phyloP scores from a whole-genome alignment of 257 asterid species.

The Anisodus acutangulus region DNA sequence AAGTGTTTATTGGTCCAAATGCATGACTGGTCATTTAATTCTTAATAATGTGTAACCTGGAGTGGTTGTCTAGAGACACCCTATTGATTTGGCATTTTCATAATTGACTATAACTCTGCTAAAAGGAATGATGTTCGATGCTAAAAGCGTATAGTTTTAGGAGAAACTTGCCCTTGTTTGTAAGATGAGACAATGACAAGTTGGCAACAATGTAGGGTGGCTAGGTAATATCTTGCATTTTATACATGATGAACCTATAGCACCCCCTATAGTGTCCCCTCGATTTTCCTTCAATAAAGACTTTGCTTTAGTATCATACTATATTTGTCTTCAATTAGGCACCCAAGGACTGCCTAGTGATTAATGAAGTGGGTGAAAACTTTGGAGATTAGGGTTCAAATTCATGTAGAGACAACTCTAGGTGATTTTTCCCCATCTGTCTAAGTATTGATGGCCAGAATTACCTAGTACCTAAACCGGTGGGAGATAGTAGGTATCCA shows the following conservation, averaged over 20 bases:
- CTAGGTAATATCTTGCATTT: constrained; percentile 15
- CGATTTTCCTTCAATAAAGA: constrained; percentile 21
- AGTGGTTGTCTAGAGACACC: neutral
- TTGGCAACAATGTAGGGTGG: neutral
- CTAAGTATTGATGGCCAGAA: neutral
- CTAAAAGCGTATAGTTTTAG: neutral
- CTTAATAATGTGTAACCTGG: neutral
- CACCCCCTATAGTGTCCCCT: neutral
- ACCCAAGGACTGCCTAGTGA: neutral
- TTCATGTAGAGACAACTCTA: neutral
- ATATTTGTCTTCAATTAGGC: neutral
- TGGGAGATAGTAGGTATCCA: neutral
- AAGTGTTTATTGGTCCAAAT: constrained; percentile 8
- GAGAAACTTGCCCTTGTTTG: neutral
- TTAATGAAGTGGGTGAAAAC: neutral
- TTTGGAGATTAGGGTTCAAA: constrained; percentile 16
- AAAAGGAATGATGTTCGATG: neutral
- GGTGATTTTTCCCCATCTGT: neutral
- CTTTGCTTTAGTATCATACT: constrained; percentile 1
- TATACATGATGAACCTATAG: constrained; percentile 5
- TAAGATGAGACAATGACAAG: neutral
- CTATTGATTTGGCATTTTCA: neutral
- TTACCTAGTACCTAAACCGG: neutral
- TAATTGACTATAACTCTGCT: constrained; percentile 6
- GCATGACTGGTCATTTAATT: constrained; percentile 1